Percentiles rank a stretch among this genome's conserved stretches.
These are phyloP conservation scores for Apiotrichum montevideense DNA, from an alignment of 1,284 basidiomycete genomes.

Conservation along the genomic window DNA sequence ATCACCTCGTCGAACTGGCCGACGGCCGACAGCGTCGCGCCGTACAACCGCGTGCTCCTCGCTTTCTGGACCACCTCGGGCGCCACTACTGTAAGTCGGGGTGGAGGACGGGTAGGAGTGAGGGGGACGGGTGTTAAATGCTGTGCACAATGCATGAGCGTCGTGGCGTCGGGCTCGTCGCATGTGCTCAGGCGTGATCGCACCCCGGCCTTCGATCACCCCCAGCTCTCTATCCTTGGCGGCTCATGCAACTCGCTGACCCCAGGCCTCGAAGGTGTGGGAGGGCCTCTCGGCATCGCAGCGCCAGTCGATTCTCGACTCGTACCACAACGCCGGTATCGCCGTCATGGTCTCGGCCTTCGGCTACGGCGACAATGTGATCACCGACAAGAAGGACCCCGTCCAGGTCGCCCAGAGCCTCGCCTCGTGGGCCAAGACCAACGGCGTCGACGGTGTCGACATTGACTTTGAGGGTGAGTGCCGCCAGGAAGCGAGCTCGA, in stretches of 20 bases:
- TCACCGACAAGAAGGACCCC: constrained; percentile 44
- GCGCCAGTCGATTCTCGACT: constrained; percentile 33
- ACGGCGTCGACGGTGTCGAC: constrained; percentile 52
- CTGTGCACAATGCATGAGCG: too few relatives aligned
- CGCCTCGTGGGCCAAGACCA: constrained; percentile 45
- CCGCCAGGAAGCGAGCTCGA: too few relatives aligned
- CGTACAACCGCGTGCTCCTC: constrained; percentile 48
- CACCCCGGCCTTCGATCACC: not conserved
- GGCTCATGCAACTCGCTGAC: not conserved
- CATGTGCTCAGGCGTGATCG: not conserved
- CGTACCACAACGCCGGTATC: constrained; percentile 49
- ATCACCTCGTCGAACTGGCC: constrained; percentile 27
- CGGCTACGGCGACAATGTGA: constrained; percentile 45
- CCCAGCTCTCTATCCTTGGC: too few relatives aligned
- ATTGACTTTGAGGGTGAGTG: constrained; percentile 48
- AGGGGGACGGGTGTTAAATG: too few relatives aligned
- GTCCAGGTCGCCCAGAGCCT: constrained; percentile 36
- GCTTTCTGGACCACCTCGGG: constrained; percentile 49
- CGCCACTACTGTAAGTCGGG: constrained; percentile 30
- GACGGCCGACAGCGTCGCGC: constrained; percentile 11
- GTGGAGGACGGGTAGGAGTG: not conserved
- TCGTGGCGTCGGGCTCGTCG: too few relatives aligned
- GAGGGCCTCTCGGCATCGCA: constrained; percentile 24
- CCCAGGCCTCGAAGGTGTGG: constrained; percentile 26
- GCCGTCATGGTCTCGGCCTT: constrained; percentile 49